Percentiles rank a stretch among this genome's conserved stretches.
phyloP scores from a whole-genome alignment of 2,329 filamentous ascomycete species.

The Knufia petricola region DNA sequence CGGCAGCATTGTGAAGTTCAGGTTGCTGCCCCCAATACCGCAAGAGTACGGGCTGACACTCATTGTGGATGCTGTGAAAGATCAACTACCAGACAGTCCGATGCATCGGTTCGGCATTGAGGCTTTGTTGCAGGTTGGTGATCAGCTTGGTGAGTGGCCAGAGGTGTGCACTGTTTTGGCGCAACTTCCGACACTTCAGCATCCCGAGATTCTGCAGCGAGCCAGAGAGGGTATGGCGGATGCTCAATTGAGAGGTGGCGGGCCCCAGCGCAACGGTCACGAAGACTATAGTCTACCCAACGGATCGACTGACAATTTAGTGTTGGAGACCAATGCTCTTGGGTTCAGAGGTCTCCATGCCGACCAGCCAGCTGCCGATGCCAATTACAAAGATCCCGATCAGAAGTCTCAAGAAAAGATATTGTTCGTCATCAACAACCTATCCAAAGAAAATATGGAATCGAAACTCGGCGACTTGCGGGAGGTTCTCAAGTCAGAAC shows the following conservation, averaged over 20 bases:
- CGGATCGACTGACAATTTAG: slow-evolving; percentile 56
- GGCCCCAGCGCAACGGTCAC: slow-evolving; percentile 45
- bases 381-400: slow-evolving; percentile 69
- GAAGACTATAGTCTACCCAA: slow-evolving; percentile 53
- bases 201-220: slow-evolving; percentile 73
- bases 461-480: slow-evolving; percentile 75
- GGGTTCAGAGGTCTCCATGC: slow-evolving; percentile 71
- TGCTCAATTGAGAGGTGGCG: slow-evolving; percentile 33
- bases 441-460: slow-evolving; percentile 79
- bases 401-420: slow-evolving; percentile 86
- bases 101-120: slow-evolving; percentile 99
- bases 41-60: slow-evolving; percentile 91
- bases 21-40: slow-evolving; percentile 79
- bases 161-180: slow-evolving; percentile 80
- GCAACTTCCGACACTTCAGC: slow-evolving; percentile 69
- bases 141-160: slow-evolving; percentile 85
- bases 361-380: slow-evolving; percentile 55
- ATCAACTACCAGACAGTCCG: slow-evolving; percentile 68
- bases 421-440: slow-evolving; percentile 91
- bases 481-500: slow-evolving; percentile 64
- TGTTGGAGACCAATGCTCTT: slow-evolving; percentile 29
- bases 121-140: slow-evolving; percentile 78
- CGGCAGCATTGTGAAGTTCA: slow-evolving; percentile 89
- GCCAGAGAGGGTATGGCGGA: slow-evolving; percentile 58
- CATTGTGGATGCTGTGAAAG: slow-evolving; percentile 91